Percentiles rank a stretch among this genome's conserved stretches.
Conservation (phyloP, 2,329 filamentous ascomycete genomes). For the Fusarium chuoi region DNA sequence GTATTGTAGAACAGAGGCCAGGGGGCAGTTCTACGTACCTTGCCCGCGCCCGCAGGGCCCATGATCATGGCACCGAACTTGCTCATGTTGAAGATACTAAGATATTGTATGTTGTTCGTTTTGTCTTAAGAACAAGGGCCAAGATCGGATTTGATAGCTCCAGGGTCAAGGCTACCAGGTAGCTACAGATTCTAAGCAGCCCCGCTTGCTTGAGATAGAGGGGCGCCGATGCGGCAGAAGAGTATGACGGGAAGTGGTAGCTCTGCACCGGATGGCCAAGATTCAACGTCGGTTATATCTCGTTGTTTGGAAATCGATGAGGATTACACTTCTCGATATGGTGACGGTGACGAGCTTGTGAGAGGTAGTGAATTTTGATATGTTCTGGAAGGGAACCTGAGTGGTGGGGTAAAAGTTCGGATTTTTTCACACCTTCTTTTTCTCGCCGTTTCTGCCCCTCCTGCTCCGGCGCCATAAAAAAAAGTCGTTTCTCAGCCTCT, state of each 20-base stretch:
- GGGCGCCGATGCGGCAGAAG: background rate
- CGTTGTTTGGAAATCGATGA: constrained; percentile 12
- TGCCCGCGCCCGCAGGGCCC: constrained; percentile 95
- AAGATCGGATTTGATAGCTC: constrained; percentile 20
- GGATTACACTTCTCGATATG: constrained; percentile 6
- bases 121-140: constrained; percentile 16
- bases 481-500: constrained; percentile 3
- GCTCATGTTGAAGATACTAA: constrained; percentile 69
- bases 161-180: constrained; percentile 16
- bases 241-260: background rate
- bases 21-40: constrained; percentile 62
- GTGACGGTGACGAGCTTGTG: constrained; percentile 15
- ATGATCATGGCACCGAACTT: constrained; percentile 96
- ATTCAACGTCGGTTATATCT: background rate
- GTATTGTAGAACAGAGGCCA: constrained; percentile 6
- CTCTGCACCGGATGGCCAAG: background rate
- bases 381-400: constrained; percentile 12
- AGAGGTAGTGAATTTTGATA: constrained; percentile 27
- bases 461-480: background rate
- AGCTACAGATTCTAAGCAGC: constrained; percentile 24
- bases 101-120: constrained; percentile 23
- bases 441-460: constrained; percentile 6
- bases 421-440: constrained; percentile 3
- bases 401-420: constrained; percentile 38
- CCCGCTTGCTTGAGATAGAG: constrained; percentile 16